Evolutionary conservation across 495 filamentous ascomycete genomes (phyloP), one percentile per base, ranked within the genome.

Genomic region (Elaphomyces granulatus): DNA sequence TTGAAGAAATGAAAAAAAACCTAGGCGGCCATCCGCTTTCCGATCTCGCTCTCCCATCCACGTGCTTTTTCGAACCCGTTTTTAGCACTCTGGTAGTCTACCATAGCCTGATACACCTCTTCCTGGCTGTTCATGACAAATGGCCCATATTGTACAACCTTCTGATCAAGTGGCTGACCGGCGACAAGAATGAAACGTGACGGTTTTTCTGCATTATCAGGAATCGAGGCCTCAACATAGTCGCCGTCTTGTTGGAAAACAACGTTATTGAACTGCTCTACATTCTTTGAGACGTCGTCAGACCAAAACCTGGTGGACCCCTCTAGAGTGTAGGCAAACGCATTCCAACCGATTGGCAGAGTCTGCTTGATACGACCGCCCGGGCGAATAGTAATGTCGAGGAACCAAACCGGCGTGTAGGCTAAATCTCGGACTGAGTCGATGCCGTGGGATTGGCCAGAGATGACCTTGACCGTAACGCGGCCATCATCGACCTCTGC

Each of bases 111-210:
- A 46, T 86, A 81, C 30, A 98, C 85, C 54, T 90, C 76, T 48
- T 94, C 85, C 50, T 85, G 68, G 8, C 71, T 72, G 26, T 68
- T 94, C 44, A 94, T 51, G 10, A 98, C 90, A 55, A 98, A 98
- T 2, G 88, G 88, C 0, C 88, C 88, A 55, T 98, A 94, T 70
- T 98, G 88, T 18, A 95, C 83, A 15, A 98, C 80, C 38, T 82
- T 78, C 59, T 98, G 88, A 53, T 95, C 79, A 10, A 95, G 68
- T 12, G 87, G 83, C 50, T 84, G 72, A 1, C 88, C 88, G 0
- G 87, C 83, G 26, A 94, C 68, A 30, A 96, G 64, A 3, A 96
- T 70, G 51, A 94, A 83, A 21, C 78, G 67, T 1, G 71, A 67
- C 37, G 74, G 71, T 43, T 72, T 64, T 45, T 77, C 75, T 3